phyloP scores from a whole-genome alignment of 306 rosid genomes.

The Pyrus bretschneideri region DNA sequence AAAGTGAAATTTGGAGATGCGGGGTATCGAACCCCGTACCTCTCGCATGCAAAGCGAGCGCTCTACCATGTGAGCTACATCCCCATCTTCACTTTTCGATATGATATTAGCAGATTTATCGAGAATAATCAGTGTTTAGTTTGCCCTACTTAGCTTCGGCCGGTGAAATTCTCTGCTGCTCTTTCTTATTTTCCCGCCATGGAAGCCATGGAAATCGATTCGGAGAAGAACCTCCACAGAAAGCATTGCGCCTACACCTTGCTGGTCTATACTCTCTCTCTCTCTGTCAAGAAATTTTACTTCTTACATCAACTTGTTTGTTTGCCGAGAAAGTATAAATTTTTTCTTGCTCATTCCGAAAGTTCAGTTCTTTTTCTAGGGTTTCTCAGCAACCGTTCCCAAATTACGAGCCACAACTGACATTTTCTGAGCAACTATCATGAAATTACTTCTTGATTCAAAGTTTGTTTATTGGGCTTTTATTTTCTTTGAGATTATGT shows the following conservation, averaged over 20 bases:
- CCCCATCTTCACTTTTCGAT: background rate
- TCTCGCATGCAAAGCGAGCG: too few species aligned
- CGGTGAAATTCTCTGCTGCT: background rate
- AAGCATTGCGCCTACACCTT: constrained; percentile 40
- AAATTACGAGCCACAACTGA: background rate
- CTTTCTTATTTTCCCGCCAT: constrained; percentile 45
- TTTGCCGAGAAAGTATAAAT: constrained; percentile 7
- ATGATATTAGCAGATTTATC: fast-evolving
- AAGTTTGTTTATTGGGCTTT: background rate
- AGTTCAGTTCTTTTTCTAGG: background rate
- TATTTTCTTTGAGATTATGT: background rate
- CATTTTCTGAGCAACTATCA: background rate
- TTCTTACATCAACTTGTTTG: constrained; percentile 3
- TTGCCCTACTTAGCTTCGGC: background rate
- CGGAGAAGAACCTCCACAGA: constrained; percentile 38
- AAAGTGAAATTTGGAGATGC: background rate
- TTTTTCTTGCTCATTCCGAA: background rate
- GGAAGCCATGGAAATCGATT: constrained; percentile 56
- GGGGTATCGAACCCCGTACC: background rate
- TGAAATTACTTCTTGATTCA: background rate
- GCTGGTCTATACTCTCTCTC: constrained; percentile 27
- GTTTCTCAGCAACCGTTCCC: background rate
- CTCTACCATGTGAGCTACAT: background rate
- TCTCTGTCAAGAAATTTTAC: background rate
- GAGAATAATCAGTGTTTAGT: background rate